These are phyloP conservation scores for Francoa sonchifolia DNA, from an alignment of 441 rosid genomes.

Conservation along the genomic window DNA sequence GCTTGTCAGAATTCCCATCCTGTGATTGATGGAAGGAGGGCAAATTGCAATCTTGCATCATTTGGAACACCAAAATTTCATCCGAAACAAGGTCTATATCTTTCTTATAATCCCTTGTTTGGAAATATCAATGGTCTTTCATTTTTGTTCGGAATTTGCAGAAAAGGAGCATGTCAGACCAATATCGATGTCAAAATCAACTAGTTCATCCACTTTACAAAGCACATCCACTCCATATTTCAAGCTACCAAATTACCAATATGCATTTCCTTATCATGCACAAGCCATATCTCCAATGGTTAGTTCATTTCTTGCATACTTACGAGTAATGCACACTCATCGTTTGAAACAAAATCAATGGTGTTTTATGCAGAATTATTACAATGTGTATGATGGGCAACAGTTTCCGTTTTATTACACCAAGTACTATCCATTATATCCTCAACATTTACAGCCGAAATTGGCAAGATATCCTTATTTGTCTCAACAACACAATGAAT, in stretches of 20 bases:
- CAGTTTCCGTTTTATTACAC: constrained; percentile 2
- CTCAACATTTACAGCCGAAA: constrained; percentile 9
- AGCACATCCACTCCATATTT: constrained; percentile 1
- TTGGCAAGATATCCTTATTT: constrained; percentile 10
- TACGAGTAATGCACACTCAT: neutral
- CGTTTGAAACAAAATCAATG: neutral
- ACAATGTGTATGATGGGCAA: constrained; percentile 16
- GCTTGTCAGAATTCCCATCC: constrained; percentile 34
- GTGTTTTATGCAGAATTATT: constrained; percentile 12
- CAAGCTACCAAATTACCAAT: constrained; percentile 8
- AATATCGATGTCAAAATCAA: neutral
- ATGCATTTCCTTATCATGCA: constrained; percentile 15
- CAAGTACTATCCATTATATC: constrained; percentile 15
- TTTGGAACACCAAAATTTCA: constrained; percentile 17
- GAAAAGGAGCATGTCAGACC: constrained; percentile 13
- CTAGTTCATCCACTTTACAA: constrained; percentile 1
- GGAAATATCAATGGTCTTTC: neutral
- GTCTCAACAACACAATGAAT: constrained; percentile 8
- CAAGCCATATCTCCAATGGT: constrained; percentile 17
- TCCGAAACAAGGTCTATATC: neutral
- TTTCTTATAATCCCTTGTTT: neutral
- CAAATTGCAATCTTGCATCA: constrained; percentile 43
- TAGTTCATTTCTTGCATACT: constrained; percentile 6
- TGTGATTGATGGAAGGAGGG: constrained; percentile 32
- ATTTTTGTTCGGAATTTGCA: constrained; percentile 2